phyloP scores from a whole-genome alignment of 140 eudicot species.

The Oenanthe javanica region DNA sequence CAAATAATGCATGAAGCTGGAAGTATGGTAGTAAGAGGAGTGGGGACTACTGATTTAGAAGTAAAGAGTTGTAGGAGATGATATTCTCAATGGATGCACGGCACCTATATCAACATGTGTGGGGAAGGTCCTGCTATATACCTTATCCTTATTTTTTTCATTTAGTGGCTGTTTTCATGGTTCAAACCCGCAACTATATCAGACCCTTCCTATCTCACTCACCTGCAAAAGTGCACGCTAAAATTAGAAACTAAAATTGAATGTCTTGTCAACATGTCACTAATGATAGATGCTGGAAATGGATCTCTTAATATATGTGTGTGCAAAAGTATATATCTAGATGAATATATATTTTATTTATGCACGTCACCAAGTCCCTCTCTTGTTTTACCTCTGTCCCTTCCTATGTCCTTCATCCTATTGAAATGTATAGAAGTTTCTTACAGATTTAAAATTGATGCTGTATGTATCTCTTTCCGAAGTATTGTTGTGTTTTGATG shows the following conservation, averaged over 20 bases:
- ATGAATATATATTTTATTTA: too few species aligned
- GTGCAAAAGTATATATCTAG: not conserved
- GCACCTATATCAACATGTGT: not conserved
- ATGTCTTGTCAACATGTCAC: not conserved
- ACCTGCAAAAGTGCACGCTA: not conserved
- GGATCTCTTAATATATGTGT: not conserved
- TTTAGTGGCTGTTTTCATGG: not conserved
- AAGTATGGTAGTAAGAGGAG: not conserved
- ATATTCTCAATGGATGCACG: too few species aligned
- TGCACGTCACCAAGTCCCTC: not conserved
- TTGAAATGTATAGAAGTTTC: not conserved
- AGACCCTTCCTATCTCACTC: not conserved
- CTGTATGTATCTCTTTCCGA: not conserved
- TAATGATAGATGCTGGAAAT: not conserved
- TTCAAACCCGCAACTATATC: not conserved
- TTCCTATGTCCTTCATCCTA: not conserved
- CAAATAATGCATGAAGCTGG: not conserved
- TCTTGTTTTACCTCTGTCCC: not conserved
- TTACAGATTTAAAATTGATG: not conserved
- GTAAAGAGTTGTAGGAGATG: not conserved
- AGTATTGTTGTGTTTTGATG: not conserved
- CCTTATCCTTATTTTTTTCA: too few species aligned
- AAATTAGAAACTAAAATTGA: not conserved
- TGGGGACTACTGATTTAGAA: not conserved
- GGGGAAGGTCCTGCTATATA: not conserved